Percentiles rank a stretch among this genome's conserved stretches.
Conservation (phyloP, 441 rosid genomes). For the Macaranga tanarius region DNA sequence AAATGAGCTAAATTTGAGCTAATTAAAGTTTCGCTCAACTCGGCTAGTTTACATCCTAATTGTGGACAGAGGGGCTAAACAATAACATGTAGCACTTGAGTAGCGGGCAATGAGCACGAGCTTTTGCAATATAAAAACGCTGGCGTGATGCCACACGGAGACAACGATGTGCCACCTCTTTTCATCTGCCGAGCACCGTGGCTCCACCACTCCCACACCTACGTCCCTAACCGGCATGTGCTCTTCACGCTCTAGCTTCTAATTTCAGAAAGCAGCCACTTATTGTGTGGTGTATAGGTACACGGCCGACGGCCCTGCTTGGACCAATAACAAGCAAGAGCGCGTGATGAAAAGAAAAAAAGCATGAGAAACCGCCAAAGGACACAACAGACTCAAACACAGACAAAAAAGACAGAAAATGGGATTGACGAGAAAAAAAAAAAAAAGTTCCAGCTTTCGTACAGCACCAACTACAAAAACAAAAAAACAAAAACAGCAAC, state of each 20-base stretch:
- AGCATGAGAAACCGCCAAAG: background rate
- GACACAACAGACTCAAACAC: background rate
- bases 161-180: conserved; percentile 16
- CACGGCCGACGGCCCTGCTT: no score
- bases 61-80: no score
- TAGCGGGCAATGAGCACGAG: background rate
- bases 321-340: no score
- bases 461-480: background rate
- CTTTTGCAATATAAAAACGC: background rate
- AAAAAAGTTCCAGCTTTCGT: conserved; percentile 12
- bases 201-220: background rate
- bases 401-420: conserved; percentile 14
- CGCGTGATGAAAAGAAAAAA: conserved; percentile 1
- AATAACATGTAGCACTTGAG: no score
- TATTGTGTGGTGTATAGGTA: no score
- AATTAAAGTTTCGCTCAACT: no score
- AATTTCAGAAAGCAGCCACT: background rate
- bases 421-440: background rate
- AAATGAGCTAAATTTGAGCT: no score
- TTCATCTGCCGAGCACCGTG: background rate
- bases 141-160: background rate
- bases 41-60: no score
- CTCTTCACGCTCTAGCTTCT: background rate
- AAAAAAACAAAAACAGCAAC: background rate
- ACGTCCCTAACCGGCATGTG: background rate